A percentile compares a stretch with the other conserved stretches of the same genome.
phyloP scores from a whole-genome alignment of 305 asterid species.

The Lippia alba region DNA sequence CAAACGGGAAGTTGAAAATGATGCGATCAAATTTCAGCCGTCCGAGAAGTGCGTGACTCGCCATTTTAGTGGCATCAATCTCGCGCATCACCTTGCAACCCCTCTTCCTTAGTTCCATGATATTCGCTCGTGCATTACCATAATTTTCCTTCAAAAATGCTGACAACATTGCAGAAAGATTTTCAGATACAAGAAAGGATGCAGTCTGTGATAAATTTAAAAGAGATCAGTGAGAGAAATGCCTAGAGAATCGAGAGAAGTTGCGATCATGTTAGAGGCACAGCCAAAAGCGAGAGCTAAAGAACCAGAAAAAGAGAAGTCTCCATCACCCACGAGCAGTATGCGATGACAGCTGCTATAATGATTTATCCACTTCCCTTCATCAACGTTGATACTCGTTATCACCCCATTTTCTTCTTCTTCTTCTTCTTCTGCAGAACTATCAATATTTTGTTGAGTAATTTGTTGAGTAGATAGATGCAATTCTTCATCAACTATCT shows the following conservation, averaged over 20 bases:
- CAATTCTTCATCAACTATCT: background rate
- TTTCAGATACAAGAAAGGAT: no score
- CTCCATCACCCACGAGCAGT: conserved; percentile 55
- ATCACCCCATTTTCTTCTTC: background rate
- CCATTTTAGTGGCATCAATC: conserved; percentile 40
- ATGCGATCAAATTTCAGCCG: conserved; percentile 24
- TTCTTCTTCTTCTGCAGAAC: background rate
- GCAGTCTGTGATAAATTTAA: no score
- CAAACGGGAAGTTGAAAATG: conserved; percentile 36
- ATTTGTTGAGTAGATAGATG: background rate
- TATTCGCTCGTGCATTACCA: conserved; percentile 19
- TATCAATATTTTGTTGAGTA: background rate
- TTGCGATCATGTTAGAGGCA: conserved; percentile 44
- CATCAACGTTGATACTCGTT: background rate
- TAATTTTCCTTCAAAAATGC: conserved; percentile 37
- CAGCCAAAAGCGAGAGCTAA: conserved; percentile 41
- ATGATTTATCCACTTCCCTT: background rate
- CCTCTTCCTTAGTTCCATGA: conserved; percentile 18
- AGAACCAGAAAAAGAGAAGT: conserved; percentile 51
- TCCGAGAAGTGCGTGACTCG: conserved; percentile 15
- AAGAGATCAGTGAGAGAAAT: no score
- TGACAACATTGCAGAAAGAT: background rate
- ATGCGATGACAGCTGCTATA: conserved; percentile 45
- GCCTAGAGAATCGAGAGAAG: conserved; percentile 51
- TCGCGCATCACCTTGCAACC: conserved; percentile 41